These are phyloP conservation scores for Triticum aestivum DNA, from an alignment of 176 grass and related monocot genomes.

Conservation along the genomic window DNA sequence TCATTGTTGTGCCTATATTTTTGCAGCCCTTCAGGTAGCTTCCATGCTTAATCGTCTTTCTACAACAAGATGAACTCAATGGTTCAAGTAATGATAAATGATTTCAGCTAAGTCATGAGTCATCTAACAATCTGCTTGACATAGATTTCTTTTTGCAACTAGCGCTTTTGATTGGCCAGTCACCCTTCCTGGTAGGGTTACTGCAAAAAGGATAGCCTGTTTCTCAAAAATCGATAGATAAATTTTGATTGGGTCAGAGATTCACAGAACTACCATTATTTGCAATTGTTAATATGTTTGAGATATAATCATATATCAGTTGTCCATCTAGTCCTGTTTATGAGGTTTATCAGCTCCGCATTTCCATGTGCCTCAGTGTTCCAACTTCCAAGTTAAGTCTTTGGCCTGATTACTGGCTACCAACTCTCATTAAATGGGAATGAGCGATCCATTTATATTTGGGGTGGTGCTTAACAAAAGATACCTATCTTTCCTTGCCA, in stretches of 20 bases:
- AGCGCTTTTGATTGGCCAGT: neutral
- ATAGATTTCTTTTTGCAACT: neutral
- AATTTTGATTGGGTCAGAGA: neutral
- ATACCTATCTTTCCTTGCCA: neutral
- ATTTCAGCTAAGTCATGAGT: neutral
- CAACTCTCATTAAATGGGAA: neutral
- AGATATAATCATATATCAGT: neutral
- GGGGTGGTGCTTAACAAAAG: neutral
- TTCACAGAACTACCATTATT: neutral
- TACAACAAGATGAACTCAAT: neutral
- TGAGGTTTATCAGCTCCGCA: neutral
- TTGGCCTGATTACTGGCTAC: neutral
- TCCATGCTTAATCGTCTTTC: too few relatives aligned
- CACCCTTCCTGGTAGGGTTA: neutral
- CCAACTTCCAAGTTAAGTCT: neutral
- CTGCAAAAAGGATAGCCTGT: neutral
- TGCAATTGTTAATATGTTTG: neutral
- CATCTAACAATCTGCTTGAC: neutral
- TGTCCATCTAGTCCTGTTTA: neutral
- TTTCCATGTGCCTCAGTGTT: neutral
- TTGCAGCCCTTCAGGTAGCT: neutral
- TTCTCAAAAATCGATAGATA: neutral
- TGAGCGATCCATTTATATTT: neutral
- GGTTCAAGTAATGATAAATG: neutral
- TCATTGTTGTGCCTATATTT: neutral